phyloP scores from a whole-genome alignment of 208 protist genomes.

The Wallacemonas rigidus region DNA sequence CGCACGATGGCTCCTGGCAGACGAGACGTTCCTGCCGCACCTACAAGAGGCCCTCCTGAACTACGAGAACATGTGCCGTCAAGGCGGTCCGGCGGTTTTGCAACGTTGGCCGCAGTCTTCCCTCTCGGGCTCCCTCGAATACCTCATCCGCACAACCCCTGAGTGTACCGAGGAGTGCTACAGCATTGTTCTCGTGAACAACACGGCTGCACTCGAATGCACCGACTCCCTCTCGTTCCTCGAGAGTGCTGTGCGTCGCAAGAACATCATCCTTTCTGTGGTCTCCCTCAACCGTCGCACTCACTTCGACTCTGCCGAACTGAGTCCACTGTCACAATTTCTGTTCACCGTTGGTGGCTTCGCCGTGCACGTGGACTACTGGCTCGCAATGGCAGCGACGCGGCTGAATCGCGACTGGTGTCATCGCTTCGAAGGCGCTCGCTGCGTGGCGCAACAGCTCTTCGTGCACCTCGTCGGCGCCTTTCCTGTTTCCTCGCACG shows the following conservation, averaged over 20 bases:
- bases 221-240: conserved; percentile 59
- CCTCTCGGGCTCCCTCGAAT: conserved; percentile 65
- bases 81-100: conserved; percentile 18
- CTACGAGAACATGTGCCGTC: conserved; percentile 76
- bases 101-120: conserved; percentile 63
- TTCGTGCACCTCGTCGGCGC: conserved; percentile 84
- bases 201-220: conserved; percentile 40
- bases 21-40: conserved; percentile 48
- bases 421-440: conserved; percentile 72
- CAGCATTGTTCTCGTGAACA: conserved; percentile 71
- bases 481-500: conserved; percentile 65
- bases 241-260: conserved; percentile 72
- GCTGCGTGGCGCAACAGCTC: conserved; percentile 85
- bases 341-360: conserved; percentile 79
- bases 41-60: conserved; percentile 44
- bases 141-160: conserved; percentile 61
- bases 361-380: conserved; percentile 79
- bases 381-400: conserved; percentile 60
- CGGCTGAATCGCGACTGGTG: conserved; percentile 84
- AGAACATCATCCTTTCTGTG: conserved; percentile 85
- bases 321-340: conserved; percentile 72
- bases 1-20: conserved; percentile 44
- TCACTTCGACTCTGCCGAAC: conserved; percentile 54
- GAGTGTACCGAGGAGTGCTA: conserved; percentile 66
- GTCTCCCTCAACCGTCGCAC: conserved; percentile 68